phyloP scores from a whole-genome alignment of 1,284 basidiomycete genomes.

The Moniliella sp. region DNA sequence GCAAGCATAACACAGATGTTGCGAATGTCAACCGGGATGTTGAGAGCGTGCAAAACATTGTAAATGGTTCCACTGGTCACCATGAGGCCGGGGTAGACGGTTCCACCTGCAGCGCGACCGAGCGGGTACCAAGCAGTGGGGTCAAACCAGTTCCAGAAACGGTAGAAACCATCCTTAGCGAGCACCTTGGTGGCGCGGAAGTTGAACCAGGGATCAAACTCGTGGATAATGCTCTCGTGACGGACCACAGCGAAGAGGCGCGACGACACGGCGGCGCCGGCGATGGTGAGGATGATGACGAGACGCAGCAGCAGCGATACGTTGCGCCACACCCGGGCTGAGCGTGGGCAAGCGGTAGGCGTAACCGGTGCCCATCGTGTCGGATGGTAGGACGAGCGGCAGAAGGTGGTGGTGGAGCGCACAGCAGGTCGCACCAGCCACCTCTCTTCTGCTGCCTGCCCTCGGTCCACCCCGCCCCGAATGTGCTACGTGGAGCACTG shows the following conservation, averaged over 20 bases:
- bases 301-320: slow-evolving; percentile 21
- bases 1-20: slow-evolving; percentile 92
- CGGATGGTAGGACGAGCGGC: too few species aligned
- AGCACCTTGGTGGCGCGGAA: slow-evolving; percentile 54
- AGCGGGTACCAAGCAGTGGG: slow-evolving; percentile 90
- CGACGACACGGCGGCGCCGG: slow-evolving; percentile 67
- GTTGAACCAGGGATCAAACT: slow-evolving; percentile 80
- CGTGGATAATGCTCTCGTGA: slow-evolving; percentile 96
- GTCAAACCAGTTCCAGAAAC: slow-evolving; percentile 75
- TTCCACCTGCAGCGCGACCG: slow-evolving; percentile 88
- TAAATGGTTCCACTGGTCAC: slow-evolving; percentile 89
- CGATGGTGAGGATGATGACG: slow-evolving; percentile 29
- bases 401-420: too few species aligned
- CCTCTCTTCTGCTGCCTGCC: too few species aligned
- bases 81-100: slow-evolving; percentile 89
- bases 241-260: slow-evolving; percentile 91
- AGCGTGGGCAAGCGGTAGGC: too few species aligned
- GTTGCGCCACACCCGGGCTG: too few species aligned
- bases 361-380: too few species aligned
- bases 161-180: slow-evolving; percentile 39
- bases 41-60: slow-evolving; percentile 62
- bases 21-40: slow-evolving; percentile 88
- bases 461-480: too few species aligned
- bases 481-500: too few species aligned
- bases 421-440: too few species aligned